Percentiles rank a stretch among this genome's conserved stretches.
These are phyloP conservation scores for Diaporthe destruens DNA, from an alignment of 2,329 filamentous ascomycete species.

Conservation along the genomic window DNA sequence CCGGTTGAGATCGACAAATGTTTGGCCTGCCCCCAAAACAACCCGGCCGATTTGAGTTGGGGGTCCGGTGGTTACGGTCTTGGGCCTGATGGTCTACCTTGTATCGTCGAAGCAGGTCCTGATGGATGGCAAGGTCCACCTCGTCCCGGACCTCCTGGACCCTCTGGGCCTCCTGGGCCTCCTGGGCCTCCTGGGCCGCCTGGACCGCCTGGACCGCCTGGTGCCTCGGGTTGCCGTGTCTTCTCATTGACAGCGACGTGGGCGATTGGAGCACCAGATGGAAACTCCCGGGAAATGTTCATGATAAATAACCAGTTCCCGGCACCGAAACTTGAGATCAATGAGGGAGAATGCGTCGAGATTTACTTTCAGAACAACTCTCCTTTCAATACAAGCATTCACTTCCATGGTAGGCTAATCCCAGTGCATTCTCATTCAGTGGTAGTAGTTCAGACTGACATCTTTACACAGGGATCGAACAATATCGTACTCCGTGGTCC, in stretches of 20 bases:
- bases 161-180: not conserved
- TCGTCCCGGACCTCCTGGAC: not conserved
- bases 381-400: conserved; percentile 47
- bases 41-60: conserved; percentile 1
- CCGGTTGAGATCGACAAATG: conserved; percentile 12
- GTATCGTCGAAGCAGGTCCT: not conserved
- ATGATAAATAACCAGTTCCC: conserved; percentile 73
- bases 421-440: not conserved
- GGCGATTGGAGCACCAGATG: conserved; percentile 7
- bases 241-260: conserved; percentile 15
- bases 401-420: conserved; percentile 3
- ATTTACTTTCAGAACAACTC: conserved; percentile 60
- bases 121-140: not conserved
- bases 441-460: not conserved
- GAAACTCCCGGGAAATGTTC: conserved; percentile 53
- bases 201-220: not conserved
- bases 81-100: conserved; percentile 1
- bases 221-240: not conserved
- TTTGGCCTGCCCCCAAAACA: not conserved
- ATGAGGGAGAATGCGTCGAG: conserved; percentile 63
- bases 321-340: conserved; percentile 68
- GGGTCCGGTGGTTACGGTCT: not conserved
- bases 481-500: conserved; percentile 67
- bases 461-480: conserved; percentile 56
- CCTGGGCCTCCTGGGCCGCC: not conserved